These are phyloP conservation scores for Rhipidocladum racemiflorum DNA, from an alignment of 176 grass and related monocot genomes.

Conservation along the genomic window DNA sequence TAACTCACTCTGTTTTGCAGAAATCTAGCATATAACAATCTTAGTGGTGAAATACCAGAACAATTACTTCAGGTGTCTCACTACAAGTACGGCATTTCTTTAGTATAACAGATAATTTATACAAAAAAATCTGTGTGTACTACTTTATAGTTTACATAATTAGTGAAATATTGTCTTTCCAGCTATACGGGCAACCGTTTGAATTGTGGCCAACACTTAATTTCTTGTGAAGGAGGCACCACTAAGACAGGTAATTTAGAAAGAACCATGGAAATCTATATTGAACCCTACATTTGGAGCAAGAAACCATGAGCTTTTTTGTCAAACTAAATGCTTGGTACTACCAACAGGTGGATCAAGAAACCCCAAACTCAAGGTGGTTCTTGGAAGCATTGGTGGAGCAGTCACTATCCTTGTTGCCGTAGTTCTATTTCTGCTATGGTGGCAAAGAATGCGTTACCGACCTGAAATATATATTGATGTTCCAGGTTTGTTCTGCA, in stretches of 20 bases:
- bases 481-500: slow-evolving; percentile 64
- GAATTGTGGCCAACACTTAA: slow-evolving; percentile 53
- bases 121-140: background rate
- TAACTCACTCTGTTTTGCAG: slow-evolving; percentile 49
- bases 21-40: slow-evolving; percentile 59
- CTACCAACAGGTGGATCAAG: slow-evolving; percentile 45
- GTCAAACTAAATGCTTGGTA: slow-evolving; percentile 29
- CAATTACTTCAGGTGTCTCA: slow-evolving; percentile 43
- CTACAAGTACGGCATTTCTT: slow-evolving; percentile 64
- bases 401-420: slow-evolving; percentile 31
- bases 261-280: background rate
- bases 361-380: slow-evolving; percentile 35
- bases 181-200: slow-evolving; percentile 75
- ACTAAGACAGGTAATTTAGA: slow-evolving; percentile 24
- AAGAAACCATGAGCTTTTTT: background rate
- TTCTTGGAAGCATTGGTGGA: slow-evolving; percentile 58
- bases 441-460: slow-evolving; percentile 46
- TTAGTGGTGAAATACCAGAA: slow-evolving; percentile 57
- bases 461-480: slow-evolving; percentile 66
- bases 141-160: background rate
- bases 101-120: slow-evolving; percentile 10
- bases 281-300: slow-evolving; percentile 1
- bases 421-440: slow-evolving; percentile 50
- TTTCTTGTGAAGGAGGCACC: slow-evolving; percentile 17
- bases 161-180: slow-evolving; percentile 23